Base-by-base conservation (phyloP, 352 stramenopile species). In the Globisporangium barbulae region DNA sequence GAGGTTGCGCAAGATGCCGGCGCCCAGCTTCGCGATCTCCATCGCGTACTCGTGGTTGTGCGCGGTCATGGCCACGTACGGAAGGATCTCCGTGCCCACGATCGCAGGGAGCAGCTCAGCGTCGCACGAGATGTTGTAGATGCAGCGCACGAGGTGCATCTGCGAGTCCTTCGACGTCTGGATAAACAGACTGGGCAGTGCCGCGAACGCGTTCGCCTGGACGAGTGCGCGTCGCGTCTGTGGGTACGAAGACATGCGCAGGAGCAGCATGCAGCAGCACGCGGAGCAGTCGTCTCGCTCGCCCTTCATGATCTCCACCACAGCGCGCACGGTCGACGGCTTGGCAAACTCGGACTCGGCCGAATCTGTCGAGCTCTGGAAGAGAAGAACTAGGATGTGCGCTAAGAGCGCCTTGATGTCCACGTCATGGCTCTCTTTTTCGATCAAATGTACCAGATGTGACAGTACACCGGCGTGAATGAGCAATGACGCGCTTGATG, bases 121-220 rank as follows among this genome's bases (percentile, higher is more conserved):
- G 53, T 88, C 78, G 25, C 76, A 84, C 1, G 81, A 80, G 31
- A 89, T 61, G 55, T 88, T 89, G 75, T 86, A 92, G 17, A 90
- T 37, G 39, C 75, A 74, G 9, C 76, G 76, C 50, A 92, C 60
- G 39, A 92, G 70, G 4, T 88, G 58, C 30, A 69, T 52, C 50
- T 83, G 71, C 0, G 71, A 69, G n/a, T 74, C 64, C 13, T 70
- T 64, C 22, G 70, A 65, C 30, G 67, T 61, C n/a, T 78, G 69
- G 8, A 71, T 25, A 4, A 84, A 73, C 1, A 85, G 69, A 22
- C 47, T 60, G 41, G 79, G 69, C 6, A 88, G 44, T 21, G 66
- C 65, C 35, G 31, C 48, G n/a, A 70, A 53, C 5, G 25, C n/a
- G 3, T 63, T 54, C 21, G 19, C 44, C 5, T 65, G 37, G 13